Evolutionary conservation across 2,329 filamentous ascomycete genomes (phyloP).

Genomic region (Diaporthe batatas): DNA sequence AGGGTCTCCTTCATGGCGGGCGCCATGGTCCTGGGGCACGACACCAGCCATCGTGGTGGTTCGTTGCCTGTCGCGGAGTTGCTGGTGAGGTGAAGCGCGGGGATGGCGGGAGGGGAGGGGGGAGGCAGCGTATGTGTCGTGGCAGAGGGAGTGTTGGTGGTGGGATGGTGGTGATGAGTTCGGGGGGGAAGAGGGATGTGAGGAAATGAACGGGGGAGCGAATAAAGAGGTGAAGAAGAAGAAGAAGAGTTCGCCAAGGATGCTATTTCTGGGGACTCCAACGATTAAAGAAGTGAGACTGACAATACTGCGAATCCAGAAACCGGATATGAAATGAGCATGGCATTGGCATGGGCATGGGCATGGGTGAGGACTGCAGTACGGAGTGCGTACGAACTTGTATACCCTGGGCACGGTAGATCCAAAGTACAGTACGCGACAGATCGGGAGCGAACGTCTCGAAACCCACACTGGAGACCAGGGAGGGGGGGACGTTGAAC

Average conservation of each 20-base stretch:
- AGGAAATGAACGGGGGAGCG: not conserved
- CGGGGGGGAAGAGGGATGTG: not conserved
- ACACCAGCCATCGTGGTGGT: constrained; percentile 36
- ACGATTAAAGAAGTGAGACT: constrained; percentile 23
- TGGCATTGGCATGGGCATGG: constrained; percentile 26
- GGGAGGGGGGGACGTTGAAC: not conserved
- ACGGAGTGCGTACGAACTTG: not conserved
- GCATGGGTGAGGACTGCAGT: not conserved
- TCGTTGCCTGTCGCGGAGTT: not conserved
- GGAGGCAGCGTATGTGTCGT: too few relatives aligned
- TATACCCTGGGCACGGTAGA: not conserved
- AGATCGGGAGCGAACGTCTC: constrained; percentile 11
- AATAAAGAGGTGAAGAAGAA: constrained; percentile 4
- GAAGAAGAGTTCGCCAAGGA: constrained; percentile 23
- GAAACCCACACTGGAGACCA: constrained; percentile 22
- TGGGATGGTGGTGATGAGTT: not conserved
- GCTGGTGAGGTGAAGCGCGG: not conserved
- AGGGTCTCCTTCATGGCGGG: constrained; percentile 22
- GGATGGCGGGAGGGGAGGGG: not conserved
- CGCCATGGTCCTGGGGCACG: constrained; percentile 38
- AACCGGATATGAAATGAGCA: constrained; percentile 2
- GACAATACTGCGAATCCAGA: constrained; percentile 7
- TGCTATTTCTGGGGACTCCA: constrained; percentile 9
- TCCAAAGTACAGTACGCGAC: constrained; percentile 9
- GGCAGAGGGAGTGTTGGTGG: not conserved